Conservation (phyloP, 225 moss, liverwort and hornwort genomes). For the Sphagnum contortum region DNA sequence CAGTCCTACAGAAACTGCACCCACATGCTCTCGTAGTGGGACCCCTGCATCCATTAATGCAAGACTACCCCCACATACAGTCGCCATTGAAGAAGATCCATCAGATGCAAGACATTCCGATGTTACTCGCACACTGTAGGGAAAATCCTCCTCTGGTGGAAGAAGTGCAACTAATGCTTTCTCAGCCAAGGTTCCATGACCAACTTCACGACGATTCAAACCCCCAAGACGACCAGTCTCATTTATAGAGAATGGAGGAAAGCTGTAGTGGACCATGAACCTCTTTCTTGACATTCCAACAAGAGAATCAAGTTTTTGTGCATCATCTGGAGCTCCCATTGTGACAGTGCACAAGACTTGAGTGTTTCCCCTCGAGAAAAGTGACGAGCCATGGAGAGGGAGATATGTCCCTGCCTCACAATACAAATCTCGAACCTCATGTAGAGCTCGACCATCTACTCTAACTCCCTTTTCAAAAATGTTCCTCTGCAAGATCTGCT, state of each 20-base stretch:
- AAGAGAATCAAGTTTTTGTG: constrained; percentile 78
- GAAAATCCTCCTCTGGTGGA: constrained; percentile 78
- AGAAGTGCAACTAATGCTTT: constrained; percentile 80
- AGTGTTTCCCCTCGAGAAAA: constrained; percentile 90
- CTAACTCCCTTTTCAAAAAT: constrained; percentile 52
- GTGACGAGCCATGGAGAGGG: constrained; percentile 79
- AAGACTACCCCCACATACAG: constrained; percentile 92
- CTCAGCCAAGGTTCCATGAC: constrained; percentile 90
- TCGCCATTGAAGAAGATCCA: constrained; percentile 97
- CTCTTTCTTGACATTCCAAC: constrained; percentile 75
- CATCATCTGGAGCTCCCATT: constrained; percentile 91
- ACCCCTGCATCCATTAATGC: constrained; percentile 95
- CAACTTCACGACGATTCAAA: constrained; percentile 83
- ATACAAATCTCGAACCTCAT: constrained; percentile 63
- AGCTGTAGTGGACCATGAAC: constrained; percentile 95
- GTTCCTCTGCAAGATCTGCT: constrained; percentile 68
- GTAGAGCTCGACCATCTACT: constrained; percentile 67
- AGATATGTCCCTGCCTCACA: constrained; percentile 80
- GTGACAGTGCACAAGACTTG: constrained; percentile 96
- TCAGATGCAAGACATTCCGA: constrained; percentile 94
- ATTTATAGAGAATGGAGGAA: constrained; percentile 94
- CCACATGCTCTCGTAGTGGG: constrained; percentile 71
- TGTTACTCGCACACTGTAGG: constrained; percentile 84
- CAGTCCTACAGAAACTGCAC: constrained; percentile 81
- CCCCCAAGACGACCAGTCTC: constrained; percentile 87